Base-by-base conservation (phyloP, 78 protist genomes). In the Cavenderia fasciculata region DNA sequence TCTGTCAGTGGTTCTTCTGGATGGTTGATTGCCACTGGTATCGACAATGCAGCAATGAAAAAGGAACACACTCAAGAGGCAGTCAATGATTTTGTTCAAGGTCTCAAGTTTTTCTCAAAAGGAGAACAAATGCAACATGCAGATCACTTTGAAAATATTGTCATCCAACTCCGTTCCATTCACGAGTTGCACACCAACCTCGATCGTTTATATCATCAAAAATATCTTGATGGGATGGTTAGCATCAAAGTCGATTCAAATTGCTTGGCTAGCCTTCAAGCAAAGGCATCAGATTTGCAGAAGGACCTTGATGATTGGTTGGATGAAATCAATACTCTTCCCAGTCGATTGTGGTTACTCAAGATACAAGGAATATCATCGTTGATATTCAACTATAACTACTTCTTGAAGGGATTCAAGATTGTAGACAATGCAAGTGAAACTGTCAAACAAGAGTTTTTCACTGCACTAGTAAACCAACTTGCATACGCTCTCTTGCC, bases 301-400 rank as follows among this genome's bases (percentile, higher is more conserved):
- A 16, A 61, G 0, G 66, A 72, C 23, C 68, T 36, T 3, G 29
- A 33, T 16, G 74, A 63, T 25, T 77, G 87, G 87, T 47, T 7
- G 40, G 14, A 59, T 16, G 49, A 43, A 47, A 62, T 62, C 46
- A 38, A 43, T 8, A 38, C 25, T 33, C 49, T 77, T 40, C 87
- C 87, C 10, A 12, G 27, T n/a, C 70, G 68, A 47, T n/a, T 77
- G 5, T 49, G 31, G 54, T 34, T 77, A 19, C 70, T 77, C 46
- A 77, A 62, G 25, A 43, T 19, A 19, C 68, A 77, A 11, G 87
- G 87, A 25, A 31, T 77, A 11, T 77, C 87, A 12, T 77, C 87
- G 14, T 62, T 77, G 2, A 47, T 71, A 12, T 27, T 2, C 29
- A 3, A 3, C 33, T 46, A 46, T 1, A 29, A 43, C 46, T 19